Percentiles rank a stretch among this genome's conserved stretches.
Evolutionary conservation across 2,329 filamentous ascomycete genomes (phyloP).

Genomic region (Aspergillus sp.): DNA sequence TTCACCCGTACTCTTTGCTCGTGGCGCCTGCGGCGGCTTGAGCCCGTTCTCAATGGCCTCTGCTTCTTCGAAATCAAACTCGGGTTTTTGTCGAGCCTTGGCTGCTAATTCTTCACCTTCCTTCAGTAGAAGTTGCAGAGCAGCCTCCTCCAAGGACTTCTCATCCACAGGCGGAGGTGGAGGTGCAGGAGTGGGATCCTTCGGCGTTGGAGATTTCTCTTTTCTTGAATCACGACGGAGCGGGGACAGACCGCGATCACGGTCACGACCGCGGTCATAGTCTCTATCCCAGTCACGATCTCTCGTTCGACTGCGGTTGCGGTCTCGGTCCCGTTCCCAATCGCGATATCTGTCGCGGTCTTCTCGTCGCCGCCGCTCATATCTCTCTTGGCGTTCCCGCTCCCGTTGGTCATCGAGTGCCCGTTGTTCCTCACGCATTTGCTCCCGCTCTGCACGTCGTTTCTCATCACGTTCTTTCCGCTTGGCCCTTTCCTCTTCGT

Average conservation of each 20-base stretch:
- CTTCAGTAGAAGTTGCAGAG: slow-evolving; percentile 49
- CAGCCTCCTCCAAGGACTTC: slow-evolving; percentile 52
- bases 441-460: slow-evolving; percentile 46
- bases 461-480: slow-evolving; percentile 48
- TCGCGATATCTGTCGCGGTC: slow-evolving; percentile 44
- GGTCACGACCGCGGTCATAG: slow-evolving; percentile 24
- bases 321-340: slow-evolving; percentile 28
- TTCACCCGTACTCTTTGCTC: neutral
- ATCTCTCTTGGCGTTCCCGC: slow-evolving; percentile 45
- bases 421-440: slow-evolving; percentile 49
- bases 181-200: slow-evolving; percentile 27
- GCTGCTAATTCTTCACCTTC: slow-evolving; percentile 53
- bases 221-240: slow-evolving; percentile 25
- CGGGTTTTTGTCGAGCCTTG: slow-evolving; percentile 46
- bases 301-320: slow-evolving; percentile 32
- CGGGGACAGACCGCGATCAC: slow-evolving; percentile 26
- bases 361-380: slow-evolving; percentile 38
- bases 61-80: slow-evolving; percentile 47
- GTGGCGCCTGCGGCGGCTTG: slow-evolving; percentile 18
- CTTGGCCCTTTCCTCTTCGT: slow-evolving; percentile 43
- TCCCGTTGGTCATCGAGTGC: slow-evolving; percentile 49
- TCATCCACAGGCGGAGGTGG: slow-evolving; percentile 39
- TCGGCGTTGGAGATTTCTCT: slow-evolving; percentile 27
- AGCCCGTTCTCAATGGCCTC: slow-evolving; percentile 37
- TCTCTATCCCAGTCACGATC: slow-evolving; percentile 22